Evolutionary conservation across 768 basidiomycete species (phyloP), one percentile per base, ranked within the genome.

Genomic region (Trametes cinnabarina): DNA sequence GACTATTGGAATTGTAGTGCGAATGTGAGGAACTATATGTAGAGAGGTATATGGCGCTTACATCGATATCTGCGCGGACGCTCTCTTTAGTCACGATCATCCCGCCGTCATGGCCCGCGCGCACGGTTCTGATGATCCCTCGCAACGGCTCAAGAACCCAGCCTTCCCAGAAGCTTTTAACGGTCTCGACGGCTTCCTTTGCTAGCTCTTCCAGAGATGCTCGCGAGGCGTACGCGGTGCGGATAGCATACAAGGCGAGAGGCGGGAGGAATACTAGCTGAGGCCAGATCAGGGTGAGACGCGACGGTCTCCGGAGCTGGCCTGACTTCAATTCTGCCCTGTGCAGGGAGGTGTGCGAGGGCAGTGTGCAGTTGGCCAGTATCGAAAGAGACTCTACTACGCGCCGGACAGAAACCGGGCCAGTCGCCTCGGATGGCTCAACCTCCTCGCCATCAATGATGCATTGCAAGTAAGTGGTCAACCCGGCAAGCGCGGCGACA

Each of bases 61-160:
- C 92, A 63, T 92, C 84, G 41, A 96, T 69, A 70, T 99, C 95
- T 7, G 94, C 90, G 35, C 82, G 79, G 22, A 99, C 85, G 20
- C 89, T 92, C 64, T 93, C 89, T 57, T 82, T 81, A 55, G 85
- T 84, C 28, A 98, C 82, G 40, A 98, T 85, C 14, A 87, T 77
- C 1, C 85, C 83, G 17, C 81, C 83, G 39, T 90, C 90, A 22
- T 88, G 85, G 7, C 92, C 92, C 4, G 87, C 80, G 47, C 92
- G 79, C 20, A 99, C 83, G 0, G 96, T 98, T 63, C 85, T 84
- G 4, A 91, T 69, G 11, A 98, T 86, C 8, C 85, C 91, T 47
- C 79, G 79, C n/a, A 96, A 66, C 3, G 96, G 96, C 53, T 93
- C 90, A 47, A 96, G 72, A 11, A 98, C 77, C 90, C 94, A 98